A percentile compares a stretch with the other conserved stretches of the same genome.
These are phyloP conservation scores for Globisporangium cystogenes DNA, from an alignment of 352 stramenopile species.

Conservation along the genomic window DNA sequence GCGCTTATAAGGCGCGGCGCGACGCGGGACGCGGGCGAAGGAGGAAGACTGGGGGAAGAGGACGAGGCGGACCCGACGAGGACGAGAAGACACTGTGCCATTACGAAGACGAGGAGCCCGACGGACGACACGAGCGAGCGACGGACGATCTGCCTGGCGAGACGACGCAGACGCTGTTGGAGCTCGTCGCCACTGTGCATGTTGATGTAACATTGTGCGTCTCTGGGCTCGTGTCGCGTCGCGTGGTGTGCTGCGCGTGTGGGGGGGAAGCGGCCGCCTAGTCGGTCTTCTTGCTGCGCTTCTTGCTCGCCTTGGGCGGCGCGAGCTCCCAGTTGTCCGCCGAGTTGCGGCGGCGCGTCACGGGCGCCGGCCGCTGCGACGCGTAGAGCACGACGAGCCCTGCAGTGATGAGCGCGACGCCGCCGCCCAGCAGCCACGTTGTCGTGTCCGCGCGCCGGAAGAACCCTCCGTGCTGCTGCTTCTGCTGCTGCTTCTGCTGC, in stretches of 20 bases:
- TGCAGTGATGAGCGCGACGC: constrained; percentile 37
- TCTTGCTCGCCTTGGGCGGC: background rate
- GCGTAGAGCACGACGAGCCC: constrained; percentile 48
- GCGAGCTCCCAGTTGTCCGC: constrained; percentile 10
- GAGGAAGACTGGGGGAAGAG: background rate
- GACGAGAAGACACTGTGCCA: background rate
- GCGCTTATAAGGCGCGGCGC: constrained; percentile 25
- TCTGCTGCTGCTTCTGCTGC: background rate
- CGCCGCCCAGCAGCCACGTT: constrained; percentile 39
- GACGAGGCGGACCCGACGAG: background rate
- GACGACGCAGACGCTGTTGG: too few relatives aligned
- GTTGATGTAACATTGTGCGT: background rate
- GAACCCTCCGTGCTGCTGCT: background rate
- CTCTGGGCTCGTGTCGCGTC: background rate
- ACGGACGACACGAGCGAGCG: background rate
- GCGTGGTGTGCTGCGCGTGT: too few relatives aligned
- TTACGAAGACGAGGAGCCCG: background rate
- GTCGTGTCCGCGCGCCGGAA: constrained; percentile 7
- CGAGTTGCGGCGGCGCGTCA: background rate
- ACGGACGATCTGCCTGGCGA: background rate
- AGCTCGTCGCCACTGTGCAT: background rate
- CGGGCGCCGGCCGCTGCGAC: constrained; percentile 23
- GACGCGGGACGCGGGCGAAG: background rate
- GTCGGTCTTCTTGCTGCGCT: constrained; percentile 6
- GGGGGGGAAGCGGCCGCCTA: background rate